phyloP scores from a whole-genome alignment of 1,284 basidiomycete species.

The Microbotryomycetes sp. region DNA sequence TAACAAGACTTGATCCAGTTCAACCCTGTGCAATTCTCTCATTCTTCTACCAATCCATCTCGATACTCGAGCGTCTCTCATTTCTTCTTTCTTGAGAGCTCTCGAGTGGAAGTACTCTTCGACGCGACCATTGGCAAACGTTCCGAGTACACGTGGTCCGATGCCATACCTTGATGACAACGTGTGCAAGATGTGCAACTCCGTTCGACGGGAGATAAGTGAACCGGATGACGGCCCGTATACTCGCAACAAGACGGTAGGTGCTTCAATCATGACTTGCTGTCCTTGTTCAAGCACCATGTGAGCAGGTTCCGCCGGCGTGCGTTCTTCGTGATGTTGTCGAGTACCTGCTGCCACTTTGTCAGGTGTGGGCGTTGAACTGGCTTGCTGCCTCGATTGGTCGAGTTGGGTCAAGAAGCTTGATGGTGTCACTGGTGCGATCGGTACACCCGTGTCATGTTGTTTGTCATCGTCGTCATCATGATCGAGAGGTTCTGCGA shows the following conservation, averaged over 20 bases:
- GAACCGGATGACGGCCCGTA: slow-evolving; percentile 79
- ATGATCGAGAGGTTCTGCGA: neutral
- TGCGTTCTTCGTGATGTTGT: slow-evolving; percentile 1
- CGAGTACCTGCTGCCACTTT: neutral
- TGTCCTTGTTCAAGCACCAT: neutral
- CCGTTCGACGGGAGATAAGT: slow-evolving; percentile 75
- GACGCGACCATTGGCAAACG: slow-evolving; percentile 84
- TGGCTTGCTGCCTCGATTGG: slow-evolving; percentile 5
- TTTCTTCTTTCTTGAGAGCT: slow-evolving; percentile 65
- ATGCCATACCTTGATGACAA: slow-evolving; percentile 79
- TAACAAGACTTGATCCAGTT: slow-evolving; percentile 60
- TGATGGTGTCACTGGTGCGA: slow-evolving; percentile 6
- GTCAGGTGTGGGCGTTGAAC: slow-evolving; percentile 16
- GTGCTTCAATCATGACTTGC: slow-evolving; percentile 41
- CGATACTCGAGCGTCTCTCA: slow-evolving; percentile 67
- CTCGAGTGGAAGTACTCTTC: slow-evolving; percentile 88
- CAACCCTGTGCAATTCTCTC: slow-evolving; percentile 87
- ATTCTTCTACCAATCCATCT: slow-evolving; percentile 80
- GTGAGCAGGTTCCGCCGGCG: slow-evolving; percentile 1
- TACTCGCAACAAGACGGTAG: slow-evolving; percentile 73
- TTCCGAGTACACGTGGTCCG: slow-evolving; percentile 85
- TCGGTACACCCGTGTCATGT: neutral
- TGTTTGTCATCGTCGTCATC: neutral
- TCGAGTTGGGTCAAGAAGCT: slow-evolving; percentile 23
- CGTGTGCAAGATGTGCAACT: slow-evolving; percentile 76